A percentile compares a stretch with the other conserved stretches of the same genome.
These are phyloP conservation scores for Bipolaris zeicola DNA, from an alignment of 2,329 filamentous ascomycete species.

Conservation along the genomic window DNA sequence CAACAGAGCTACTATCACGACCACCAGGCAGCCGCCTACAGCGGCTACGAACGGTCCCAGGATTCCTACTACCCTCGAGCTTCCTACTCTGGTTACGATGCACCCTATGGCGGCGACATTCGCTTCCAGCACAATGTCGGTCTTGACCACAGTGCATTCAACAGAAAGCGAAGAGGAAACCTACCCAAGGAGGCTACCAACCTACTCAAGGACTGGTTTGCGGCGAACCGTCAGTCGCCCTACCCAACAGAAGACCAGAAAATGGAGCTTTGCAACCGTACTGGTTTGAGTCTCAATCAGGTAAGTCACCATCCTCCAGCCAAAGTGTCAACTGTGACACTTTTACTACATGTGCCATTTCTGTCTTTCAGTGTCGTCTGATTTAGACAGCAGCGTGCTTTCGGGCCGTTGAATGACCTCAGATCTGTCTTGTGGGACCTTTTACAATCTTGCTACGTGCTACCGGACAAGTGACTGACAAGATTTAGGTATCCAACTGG, in stretches of 20 bases:
- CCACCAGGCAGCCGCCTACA: conserved; percentile 21
- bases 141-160: conserved; percentile 39
- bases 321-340: conserved; percentile 42
- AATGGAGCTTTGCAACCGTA: conserved; percentile 76
- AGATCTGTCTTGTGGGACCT: neutral
- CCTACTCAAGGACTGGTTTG: conserved; percentile 80
- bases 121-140: conserved; percentile 39
- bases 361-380: conserved; percentile 14
- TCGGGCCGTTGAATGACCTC: neutral
- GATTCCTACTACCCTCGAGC: conserved; percentile 28
- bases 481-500: conserved; percentile 70
- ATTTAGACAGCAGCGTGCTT: conserved; percentile 8
- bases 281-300: conserved; percentile 78
- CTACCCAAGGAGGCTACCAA: conserved; percentile 90
- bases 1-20: conserved; percentile 39
- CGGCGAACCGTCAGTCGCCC: conserved; percentile 61
- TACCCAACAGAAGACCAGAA: conserved; percentile 91
- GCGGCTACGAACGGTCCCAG: conserved; percentile 25
- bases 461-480: conserved; percentile 16
- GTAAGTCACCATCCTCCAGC: conserved; percentile 33
- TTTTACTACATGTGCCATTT: conserved; percentile 32
- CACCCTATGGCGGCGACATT: conserved; percentile 29
- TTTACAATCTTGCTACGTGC: neutral
- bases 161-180: conserved; percentile 73
- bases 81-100: conserved; percentile 28